Conservation (phyloP, 768 basidiomycete species). For the Ramaria sp. region DNA sequence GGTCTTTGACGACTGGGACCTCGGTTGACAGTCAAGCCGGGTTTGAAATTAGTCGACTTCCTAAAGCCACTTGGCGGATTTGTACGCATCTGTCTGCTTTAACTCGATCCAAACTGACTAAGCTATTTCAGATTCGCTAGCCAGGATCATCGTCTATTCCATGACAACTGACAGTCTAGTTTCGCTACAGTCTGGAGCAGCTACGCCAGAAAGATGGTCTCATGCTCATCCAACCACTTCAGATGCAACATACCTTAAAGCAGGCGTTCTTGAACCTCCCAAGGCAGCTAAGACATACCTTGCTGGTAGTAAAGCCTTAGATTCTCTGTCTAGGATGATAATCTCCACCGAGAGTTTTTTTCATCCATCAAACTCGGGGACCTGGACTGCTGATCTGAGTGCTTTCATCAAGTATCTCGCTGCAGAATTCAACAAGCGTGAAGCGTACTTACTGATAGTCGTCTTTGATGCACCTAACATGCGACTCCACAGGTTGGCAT, state of each 20-base stretch:
- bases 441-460: neutral
- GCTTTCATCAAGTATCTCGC: slow-evolving; percentile 81
- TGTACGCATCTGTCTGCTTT: slow-evolving; percentile 29
- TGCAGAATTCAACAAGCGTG: slow-evolving; percentile 77
- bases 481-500: slow-evolving; percentile 47
- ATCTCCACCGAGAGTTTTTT: slow-evolving; percentile 86
- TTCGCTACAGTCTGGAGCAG: slow-evolving; percentile 45
- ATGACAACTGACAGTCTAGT: slow-evolving; percentile 62
- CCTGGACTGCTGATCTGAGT: slow-evolving; percentile 70
- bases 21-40: slow-evolving; percentile 63
- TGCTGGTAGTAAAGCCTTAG: slow-evolving; percentile 78
- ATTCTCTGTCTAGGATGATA: slow-evolving; percentile 75
- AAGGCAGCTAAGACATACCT: slow-evolving; percentile 33
- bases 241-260: neutral
- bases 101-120: neutral
- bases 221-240: neutral
- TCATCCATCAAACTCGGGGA: slow-evolving; percentile 80
- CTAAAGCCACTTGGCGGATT: slow-evolving; percentile 66
- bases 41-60: slow-evolving; percentile 63
- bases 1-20: slow-evolving; percentile 66
- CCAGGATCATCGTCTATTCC: slow-evolving; percentile 80
- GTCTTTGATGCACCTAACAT: neutral
- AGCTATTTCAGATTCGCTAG: slow-evolving; percentile 51
- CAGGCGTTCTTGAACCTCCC: slow-evolving; percentile 24
- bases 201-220: slow-evolving; percentile 46